These are phyloP conservation scores for Blastobotrys parvus DNA, from an alignment of 805 yeast species.

Conservation along the genomic window DNA sequence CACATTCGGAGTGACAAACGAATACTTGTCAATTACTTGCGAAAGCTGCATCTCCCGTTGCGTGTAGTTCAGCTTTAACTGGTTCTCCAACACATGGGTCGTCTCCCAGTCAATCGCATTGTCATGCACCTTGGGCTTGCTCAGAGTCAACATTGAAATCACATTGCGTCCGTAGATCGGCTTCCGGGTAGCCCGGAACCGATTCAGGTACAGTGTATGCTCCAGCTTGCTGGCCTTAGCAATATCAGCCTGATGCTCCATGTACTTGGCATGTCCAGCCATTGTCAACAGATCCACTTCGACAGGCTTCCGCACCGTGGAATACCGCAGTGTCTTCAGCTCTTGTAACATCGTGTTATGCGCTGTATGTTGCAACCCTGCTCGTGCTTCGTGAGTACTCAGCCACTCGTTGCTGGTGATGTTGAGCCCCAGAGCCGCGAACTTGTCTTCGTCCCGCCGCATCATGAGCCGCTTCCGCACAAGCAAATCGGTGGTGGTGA, in stretches of 20 bases:
- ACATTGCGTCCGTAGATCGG: slow-evolving; percentile 65
- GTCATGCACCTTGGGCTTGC: not conserved
- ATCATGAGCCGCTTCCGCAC: slow-evolving; percentile 30
- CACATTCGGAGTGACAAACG: slow-evolving; percentile 82
- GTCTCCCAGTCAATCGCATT: slow-evolving; percentile 7
- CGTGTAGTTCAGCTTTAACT: slow-evolving; percentile 15
- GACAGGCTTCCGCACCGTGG: slow-evolving; percentile 10
- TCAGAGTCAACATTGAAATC: slow-evolving; percentile 32
- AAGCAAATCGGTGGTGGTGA: slow-evolving; percentile 34
- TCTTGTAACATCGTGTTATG: slow-evolving; percentile 9
- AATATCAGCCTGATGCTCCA: slow-evolving; percentile 44
- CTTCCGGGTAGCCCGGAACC: slow-evolving; percentile 51
- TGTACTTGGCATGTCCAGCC: slow-evolving; percentile 50
- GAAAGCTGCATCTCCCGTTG: slow-evolving; percentile 11
- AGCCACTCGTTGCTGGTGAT: slow-evolving; percentile 23
- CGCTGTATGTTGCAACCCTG: slow-evolving; percentile 6
- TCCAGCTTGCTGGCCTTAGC: slow-evolving; percentile 44
- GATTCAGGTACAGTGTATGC: slow-evolving; percentile 53
- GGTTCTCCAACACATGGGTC: slow-evolving; percentile 2
- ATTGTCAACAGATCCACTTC: slow-evolving; percentile 24
- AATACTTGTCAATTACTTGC: slow-evolving; percentile 35
- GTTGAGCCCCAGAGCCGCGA: slow-evolving; percentile 52
- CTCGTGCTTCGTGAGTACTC: slow-evolving; percentile 19
- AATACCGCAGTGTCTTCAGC: slow-evolving; percentile 9
- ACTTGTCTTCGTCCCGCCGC: slow-evolving; percentile 21